A percentile compares a stretch with the other conserved stretches of the same genome.
phyloP scores from a whole-genome alignment of 768 basidiomycete genomes.

The Tulasnella sp. region DNA sequence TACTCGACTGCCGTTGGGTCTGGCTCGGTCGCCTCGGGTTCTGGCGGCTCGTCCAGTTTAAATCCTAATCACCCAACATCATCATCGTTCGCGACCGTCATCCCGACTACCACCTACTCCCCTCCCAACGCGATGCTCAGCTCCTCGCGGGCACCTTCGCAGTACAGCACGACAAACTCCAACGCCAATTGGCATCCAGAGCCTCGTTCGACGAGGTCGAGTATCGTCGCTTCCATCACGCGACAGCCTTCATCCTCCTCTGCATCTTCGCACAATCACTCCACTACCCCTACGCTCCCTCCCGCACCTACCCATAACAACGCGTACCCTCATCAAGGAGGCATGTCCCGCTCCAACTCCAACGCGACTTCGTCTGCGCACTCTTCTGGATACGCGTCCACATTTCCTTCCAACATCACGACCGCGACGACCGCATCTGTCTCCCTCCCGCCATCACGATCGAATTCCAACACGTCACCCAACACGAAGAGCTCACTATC shows the following conservation, averaged over 20 bases:
- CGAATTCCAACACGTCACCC: conserved; percentile 1
- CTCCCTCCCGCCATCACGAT: neutral
- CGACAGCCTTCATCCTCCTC: too few relatives aligned
- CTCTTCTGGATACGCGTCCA: neutral
- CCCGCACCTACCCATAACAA: neutral
- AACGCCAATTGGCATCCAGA: too few relatives aligned
- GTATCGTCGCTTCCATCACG: too few relatives aligned
- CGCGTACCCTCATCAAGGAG: neutral
- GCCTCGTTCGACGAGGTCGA: too few relatives aligned
- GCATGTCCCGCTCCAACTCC: neutral
- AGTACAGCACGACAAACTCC: too few relatives aligned
- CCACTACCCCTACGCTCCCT: neutral
- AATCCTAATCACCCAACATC: too few relatives aligned
- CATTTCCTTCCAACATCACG: neutral
- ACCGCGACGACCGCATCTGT: neutral
- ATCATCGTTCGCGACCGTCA: too few relatives aligned
- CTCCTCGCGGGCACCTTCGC: too few relatives aligned
- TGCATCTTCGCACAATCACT: neutral
- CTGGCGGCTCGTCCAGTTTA: too few relatives aligned
- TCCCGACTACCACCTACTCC: too few relatives aligned
- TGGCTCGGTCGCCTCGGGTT: too few relatives aligned
- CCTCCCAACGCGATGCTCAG: too few relatives aligned
- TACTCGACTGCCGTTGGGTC: neutral
- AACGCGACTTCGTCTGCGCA: neutral
- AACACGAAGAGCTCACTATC: neutral